phyloP scores from a whole-genome alignment of 1,284 basidiomycete genomes.

The Austroboletus rostrupii region DNA sequence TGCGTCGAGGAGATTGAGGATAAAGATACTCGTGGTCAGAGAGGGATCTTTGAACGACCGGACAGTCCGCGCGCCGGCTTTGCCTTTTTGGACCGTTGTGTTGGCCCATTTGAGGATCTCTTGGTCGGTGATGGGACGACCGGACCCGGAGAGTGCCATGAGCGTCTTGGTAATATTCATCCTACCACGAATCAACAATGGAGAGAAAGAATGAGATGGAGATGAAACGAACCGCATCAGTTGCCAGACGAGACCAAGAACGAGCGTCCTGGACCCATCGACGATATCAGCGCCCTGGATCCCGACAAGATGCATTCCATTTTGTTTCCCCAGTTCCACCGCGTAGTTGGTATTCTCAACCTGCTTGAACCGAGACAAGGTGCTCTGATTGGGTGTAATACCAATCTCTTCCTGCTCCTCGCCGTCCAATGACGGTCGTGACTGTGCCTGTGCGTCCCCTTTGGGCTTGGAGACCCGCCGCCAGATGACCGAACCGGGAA shows the following conservation, averaged over 20 bases:
- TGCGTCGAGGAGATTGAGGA: conserved; percentile 90
- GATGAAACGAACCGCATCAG: conserved; percentile 73
- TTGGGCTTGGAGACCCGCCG: conserved; percentile 91
- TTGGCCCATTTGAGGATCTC: conserved; percentile 99
- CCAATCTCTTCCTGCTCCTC: conserved; percentile 76
- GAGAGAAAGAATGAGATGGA: too few species aligned
- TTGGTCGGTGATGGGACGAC: conserved; percentile 80
- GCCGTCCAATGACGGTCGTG: conserved; percentile 36
- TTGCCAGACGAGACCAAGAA: conserved; percentile 97
- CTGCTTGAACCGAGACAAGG: conserved; percentile 91
- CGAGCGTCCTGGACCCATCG: conserved; percentile 86
- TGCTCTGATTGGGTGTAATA: conserved; percentile 75
- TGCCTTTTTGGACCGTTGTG: conserved; percentile 72
- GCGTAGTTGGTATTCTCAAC: conserved; percentile 98
- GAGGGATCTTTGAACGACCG: conserved; percentile 93
- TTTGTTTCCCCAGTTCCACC: conserved; percentile 89
- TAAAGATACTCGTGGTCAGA: conserved; percentile 89
- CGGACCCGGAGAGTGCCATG: conserved; percentile 68
- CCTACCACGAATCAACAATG: conserved; percentile 31
- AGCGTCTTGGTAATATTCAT: conserved; percentile 93
- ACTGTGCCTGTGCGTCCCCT: conserved; percentile 47
- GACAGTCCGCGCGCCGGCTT: conserved; percentile 68
- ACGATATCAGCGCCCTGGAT: conserved; percentile 98
- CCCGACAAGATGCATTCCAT: conserved; percentile 93
- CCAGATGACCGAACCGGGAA: conserved; percentile 92